These are phyloP conservation scores for Trypanosoma conorhini DNA, from an alignment of 208 protist genomes.

Conservation along the genomic window DNA sequence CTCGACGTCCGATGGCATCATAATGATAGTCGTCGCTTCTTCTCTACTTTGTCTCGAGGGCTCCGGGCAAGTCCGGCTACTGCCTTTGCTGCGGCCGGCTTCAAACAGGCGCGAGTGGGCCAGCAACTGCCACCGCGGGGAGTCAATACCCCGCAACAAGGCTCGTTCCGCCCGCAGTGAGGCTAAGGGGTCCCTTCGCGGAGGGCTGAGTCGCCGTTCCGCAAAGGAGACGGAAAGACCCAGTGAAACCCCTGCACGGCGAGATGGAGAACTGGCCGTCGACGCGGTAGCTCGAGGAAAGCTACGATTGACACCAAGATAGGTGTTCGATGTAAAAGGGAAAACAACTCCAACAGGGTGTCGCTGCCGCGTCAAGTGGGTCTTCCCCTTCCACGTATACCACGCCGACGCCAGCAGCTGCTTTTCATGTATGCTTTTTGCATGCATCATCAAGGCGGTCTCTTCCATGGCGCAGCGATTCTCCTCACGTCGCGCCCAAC, in stretches of 20 bases:
- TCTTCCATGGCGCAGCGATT: background rate
- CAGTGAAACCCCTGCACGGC: background rate
- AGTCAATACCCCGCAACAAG: constrained; percentile 13
- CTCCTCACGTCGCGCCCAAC: constrained; percentile 3
- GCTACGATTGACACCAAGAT: constrained; percentile 17
- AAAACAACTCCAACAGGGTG: background rate
- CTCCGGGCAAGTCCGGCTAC: background rate
- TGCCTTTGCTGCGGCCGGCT: background rate
- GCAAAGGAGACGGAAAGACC: constrained; percentile 10
- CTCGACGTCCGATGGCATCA: constrained; percentile 29
- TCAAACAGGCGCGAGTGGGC: constrained; percentile 23
- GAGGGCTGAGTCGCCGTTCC: background rate
- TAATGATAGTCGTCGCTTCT: constrained; percentile 3
- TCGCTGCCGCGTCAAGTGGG: constrained; percentile 4
- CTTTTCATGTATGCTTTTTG: background rate
- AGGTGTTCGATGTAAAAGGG: background rate
- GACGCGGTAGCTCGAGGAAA: constrained; percentile 4
- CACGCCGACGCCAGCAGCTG: constrained; percentile 15
- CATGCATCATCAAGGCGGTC: background rate
- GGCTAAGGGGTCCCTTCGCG: constrained; percentile 12
- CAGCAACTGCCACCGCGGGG: constrained; percentile 16
- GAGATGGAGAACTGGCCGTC: background rate
- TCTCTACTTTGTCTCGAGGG: background rate
- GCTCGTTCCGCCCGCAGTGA: constrained; percentile 17
- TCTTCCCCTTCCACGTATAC: constrained; percentile 23